Evolutionary conservation across 768 basidiomycete species (phyloP), one percentile per base, ranked within the genome.

Genomic region (Tricholoma bakamatsutake): DNA sequence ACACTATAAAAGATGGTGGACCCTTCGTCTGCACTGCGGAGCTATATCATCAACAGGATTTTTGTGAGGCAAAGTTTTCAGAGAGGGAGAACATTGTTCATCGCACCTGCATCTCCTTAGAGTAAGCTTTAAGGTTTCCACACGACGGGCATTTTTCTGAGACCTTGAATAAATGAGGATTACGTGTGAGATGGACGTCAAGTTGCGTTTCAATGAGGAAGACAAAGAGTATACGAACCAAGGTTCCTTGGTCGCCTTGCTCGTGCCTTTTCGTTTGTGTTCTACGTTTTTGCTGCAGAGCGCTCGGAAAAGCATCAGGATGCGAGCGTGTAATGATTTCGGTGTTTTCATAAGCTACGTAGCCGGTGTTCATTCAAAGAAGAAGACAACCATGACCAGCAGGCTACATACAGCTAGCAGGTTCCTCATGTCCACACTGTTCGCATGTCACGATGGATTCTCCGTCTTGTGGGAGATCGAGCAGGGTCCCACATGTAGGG

Each of bases 1-100:
- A 93, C 93, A n/a, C 87, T 92, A 70, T 95, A 97, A 69, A 96
- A 86, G 63, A 95, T 85, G 11, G 93, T 97, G 31, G 91, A 90
- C 3, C 94, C 94, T 77, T 96, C 94, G 70, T 96, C 94, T 37
- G 92, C 94, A 61, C 91, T 90, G 50, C 93, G 83, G 67, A 90
- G 74, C 89, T 91, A 67, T 39, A 21, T 31, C 40, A 35, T 21
- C 13, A 45, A 40, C 30, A 34, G 57, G 52, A 15, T 45, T 15
- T 48, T 35, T 2, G 52, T 57, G n/a, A 48, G 15, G n/a, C 6
- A 30, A n/a, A 8, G 4, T 21, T 4, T 34, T 40, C 42, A 43
- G 10, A 40, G 6, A 18, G 18, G n/a, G n/a, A n/a, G n/a, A n/a
- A n/a, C n/a, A 51, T 39, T 47, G 17, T 33, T 15, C 40, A 4